phyloP scores from a whole-genome alignment of 768 basidiomycete genomes.

The Macrolepiota albuminosa region DNA sequence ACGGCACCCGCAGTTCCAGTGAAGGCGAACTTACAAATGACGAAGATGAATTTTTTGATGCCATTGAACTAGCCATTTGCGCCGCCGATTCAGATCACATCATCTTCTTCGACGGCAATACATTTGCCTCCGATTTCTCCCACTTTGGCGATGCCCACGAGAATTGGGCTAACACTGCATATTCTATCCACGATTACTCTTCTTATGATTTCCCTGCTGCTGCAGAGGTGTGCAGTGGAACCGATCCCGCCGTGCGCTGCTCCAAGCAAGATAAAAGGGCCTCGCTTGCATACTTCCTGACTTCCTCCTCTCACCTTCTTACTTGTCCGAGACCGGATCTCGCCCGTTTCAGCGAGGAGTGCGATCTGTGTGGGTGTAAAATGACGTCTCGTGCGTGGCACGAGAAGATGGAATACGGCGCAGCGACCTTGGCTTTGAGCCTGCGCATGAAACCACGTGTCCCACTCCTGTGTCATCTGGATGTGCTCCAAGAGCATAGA shows the following conservation, averaged over 20 bases:
- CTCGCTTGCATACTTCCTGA: constrained; percentile 69
- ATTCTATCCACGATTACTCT: constrained; percentile 77
- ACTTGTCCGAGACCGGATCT: constrained; percentile 63
- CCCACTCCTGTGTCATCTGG: no score
- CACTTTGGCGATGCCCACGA: constrained; percentile 61
- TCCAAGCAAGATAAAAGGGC: constrained; percentile 68
- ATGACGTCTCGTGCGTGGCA: constrained; percentile 79
- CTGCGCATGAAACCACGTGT: no score
- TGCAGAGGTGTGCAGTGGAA: constrained; percentile 49
- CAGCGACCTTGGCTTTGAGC: constrained; percentile 61
- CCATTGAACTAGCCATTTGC: constrained; percentile 80
- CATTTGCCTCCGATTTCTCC: constrained; percentile 76
- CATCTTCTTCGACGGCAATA: constrained; percentile 83
- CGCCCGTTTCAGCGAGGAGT: constrained; percentile 70
- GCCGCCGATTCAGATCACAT: constrained; percentile 63
- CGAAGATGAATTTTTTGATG: constrained; percentile 97
- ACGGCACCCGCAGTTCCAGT: neutral
- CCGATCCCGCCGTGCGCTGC: constrained; percentile 50
- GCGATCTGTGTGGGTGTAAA: constrained; percentile 81
- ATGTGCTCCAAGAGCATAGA: no score
- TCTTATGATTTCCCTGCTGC: constrained; percentile 66
- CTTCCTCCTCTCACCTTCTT: constrained; percentile 80
- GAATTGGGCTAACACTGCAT: constrained; percentile 67
- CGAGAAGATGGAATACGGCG: constrained; percentile 75
- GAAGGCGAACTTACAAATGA: constrained; percentile 56